Evolutionary conservation across 1,284 basidiomycete species (phyloP).

Genomic region (Trametes hirsuta): DNA sequence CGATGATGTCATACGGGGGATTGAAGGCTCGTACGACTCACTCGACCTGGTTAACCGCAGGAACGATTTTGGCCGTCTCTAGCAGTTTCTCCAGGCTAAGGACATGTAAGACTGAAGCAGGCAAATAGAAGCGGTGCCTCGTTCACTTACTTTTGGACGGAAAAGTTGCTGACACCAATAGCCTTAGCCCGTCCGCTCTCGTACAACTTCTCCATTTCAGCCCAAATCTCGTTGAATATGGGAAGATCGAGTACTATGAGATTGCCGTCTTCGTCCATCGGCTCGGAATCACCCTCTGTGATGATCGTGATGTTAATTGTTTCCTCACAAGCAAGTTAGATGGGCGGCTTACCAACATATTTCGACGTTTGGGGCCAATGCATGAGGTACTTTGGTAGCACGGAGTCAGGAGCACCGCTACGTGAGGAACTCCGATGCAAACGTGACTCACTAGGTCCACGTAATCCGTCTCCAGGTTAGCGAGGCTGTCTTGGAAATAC

Average conservation of each 20-base stretch:
- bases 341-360: conserved; percentile 23
- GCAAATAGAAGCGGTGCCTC: background rate
- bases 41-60: conserved; percentile 71
- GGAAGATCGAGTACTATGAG: conserved; percentile 44
- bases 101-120: background rate
- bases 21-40: conserved; percentile 32
- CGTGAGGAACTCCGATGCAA: too few relatives aligned
- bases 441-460: conserved; percentile 33
- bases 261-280: conserved; percentile 27
- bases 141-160: conserved; percentile 50
- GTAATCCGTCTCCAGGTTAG: conserved; percentile 35
- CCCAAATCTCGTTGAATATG: conserved; percentile 57
- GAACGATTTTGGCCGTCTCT: conserved; percentile 47
- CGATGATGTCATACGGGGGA: conserved; percentile 29
- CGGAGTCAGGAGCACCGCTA: background rate
- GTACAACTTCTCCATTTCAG: conserved; percentile 58
- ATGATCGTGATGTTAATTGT: background rate
- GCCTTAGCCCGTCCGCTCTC: conserved; percentile 50
- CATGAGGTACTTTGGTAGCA: conserved; percentile 33
- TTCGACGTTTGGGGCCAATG: conserved; percentile 38
- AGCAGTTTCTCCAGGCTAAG: conserved; percentile 47
- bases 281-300: conserved; percentile 27
- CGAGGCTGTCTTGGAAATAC: conserved; percentile 35
- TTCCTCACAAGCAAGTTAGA: too few relatives aligned
- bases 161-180: conserved; percentile 76